A percentile compares a stretch with the other conserved stretches of the same genome.
phyloP scores from a whole-genome alignment of 2,329 filamentous ascomycete genomes.

The Sporothrix pseudoabietina region DNA sequence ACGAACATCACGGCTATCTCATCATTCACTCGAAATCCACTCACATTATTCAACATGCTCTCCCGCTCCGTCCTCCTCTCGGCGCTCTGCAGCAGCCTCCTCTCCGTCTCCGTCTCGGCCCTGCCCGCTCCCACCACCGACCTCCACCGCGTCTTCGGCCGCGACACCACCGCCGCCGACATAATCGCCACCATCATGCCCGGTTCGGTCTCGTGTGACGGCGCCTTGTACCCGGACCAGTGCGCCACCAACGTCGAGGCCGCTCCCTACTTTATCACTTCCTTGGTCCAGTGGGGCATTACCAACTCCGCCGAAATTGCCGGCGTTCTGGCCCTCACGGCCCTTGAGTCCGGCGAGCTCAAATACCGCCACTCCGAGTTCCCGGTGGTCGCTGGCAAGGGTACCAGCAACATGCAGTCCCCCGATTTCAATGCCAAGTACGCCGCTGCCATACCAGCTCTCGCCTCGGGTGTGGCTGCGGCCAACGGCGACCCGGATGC shows the following conservation, averaged over 20 bases:
- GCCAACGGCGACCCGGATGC: conserved; percentile 43
- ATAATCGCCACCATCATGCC: conserved; percentile 61
- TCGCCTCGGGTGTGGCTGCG: conserved; percentile 41
- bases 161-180: conserved; percentile 38
- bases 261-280: conserved; percentile 56
- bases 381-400: conserved; percentile 66
- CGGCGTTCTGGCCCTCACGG: conserved; percentile 69
- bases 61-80: background rate
- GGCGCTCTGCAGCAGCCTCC: conserved; percentile 18
- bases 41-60: background rate
- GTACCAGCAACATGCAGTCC: conserved; percentile 62
- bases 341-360: conserved; percentile 70
- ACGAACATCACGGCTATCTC: background rate
- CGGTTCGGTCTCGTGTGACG: conserved; percentile 54
- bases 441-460: conserved; percentile 47
- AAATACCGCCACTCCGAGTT: conserved; percentile 66
- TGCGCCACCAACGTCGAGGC: conserved; percentile 68
- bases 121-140: background rate
- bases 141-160: conserved; percentile 14
- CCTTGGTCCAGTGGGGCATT: conserved; percentile 62
- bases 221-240: conserved; percentile 53
- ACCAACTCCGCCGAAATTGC: conserved; percentile 62
- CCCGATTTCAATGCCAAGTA: conserved; percentile 50
- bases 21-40: background rate
- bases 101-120: background rate